Conservation (phyloP, 768 basidiomycete species). For the Russula ochroleuca region DNA sequence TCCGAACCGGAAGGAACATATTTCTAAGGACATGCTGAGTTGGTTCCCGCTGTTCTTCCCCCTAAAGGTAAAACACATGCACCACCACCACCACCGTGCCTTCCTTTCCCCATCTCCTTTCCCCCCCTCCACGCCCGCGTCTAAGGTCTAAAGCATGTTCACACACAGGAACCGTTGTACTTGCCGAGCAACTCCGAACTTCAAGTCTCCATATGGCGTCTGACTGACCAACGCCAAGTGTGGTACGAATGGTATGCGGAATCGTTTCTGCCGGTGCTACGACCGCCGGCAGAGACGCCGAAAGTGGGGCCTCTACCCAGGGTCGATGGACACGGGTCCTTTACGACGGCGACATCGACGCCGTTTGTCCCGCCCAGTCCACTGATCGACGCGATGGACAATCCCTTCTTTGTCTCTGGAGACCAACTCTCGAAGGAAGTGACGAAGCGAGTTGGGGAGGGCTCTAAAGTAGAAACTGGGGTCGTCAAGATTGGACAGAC, state of each 20-base stretch:
- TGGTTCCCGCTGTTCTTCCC: slow-evolving; percentile 99
- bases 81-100: slow-evolving; percentile 2
- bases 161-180: slow-evolving; percentile 79
- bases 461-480: slow-evolving; percentile 35
- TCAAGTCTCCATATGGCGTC: slow-evolving; percentile 89
- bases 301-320: slow-evolving; percentile 28
- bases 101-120: too few species aligned
- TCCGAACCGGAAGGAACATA: slow-evolving; percentile 76
- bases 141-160: background rate
- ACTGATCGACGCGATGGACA: slow-evolving; percentile 61
- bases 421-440: slow-evolving; percentile 19
- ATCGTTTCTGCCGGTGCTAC: slow-evolving; percentile 71
- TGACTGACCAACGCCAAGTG: slow-evolving; percentile 83
- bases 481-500: slow-evolving; percentile 93
- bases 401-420: slow-evolving; percentile 33
- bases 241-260: slow-evolving; percentile 99
- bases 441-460: slow-evolving; percentile 24
- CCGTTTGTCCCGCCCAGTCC: slow-evolving; percentile 51
- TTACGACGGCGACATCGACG: slow-evolving; percentile 28
- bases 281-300: slow-evolving; percentile 35
- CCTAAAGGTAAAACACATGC: slow-evolving; percentile 60
- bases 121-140: background rate
- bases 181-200: slow-evolving; percentile 90
- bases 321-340: slow-evolving; percentile 29
- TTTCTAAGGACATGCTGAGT: slow-evolving; percentile 96